Conservation (phyloP, 2,329 filamentous ascomycete genomes). For the Madurella mycetomatis region DNA sequence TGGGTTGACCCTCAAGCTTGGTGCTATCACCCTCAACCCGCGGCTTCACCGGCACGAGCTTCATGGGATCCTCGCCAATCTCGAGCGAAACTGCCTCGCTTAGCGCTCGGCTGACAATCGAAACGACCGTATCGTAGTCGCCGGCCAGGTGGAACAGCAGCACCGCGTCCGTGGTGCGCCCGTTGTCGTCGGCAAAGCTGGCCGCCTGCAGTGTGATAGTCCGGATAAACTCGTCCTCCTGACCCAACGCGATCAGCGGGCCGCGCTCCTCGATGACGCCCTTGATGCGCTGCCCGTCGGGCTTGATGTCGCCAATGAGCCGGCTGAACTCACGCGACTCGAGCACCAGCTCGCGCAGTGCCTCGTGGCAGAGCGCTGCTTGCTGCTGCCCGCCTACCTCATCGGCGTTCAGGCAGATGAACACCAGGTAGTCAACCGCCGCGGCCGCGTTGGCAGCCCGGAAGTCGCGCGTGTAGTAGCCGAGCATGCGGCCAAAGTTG, state of each 20-base stretch:
- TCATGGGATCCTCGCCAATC: constrained; percentile 74
- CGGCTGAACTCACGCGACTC: constrained; percentile 95
- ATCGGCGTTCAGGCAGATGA: constrained; percentile 90
- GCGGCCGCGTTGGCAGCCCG: constrained; percentile 82
- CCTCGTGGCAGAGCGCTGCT: constrained; percentile 81
- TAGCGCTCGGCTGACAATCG: constrained; percentile 82
- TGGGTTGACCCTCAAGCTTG: constrained; percentile 31
- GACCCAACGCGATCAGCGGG: constrained; percentile 71
- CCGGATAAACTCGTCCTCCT: constrained; percentile 79
- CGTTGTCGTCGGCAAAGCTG: constrained; percentile 88
- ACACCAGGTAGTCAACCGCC: constrained; percentile 85
- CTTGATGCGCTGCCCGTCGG: constrained; percentile 77
- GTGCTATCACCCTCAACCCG: constrained; percentile 44
- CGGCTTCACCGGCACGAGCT: constrained; percentile 75
- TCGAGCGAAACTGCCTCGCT: constrained; percentile 86
- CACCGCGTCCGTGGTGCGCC: constrained; percentile 87
- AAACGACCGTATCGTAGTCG: constrained; percentile 91
- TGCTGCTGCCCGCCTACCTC: constrained; percentile 58
- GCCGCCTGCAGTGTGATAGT: constrained; percentile 93
- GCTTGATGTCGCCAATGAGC: constrained; percentile 83
- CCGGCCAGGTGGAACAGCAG: constrained; percentile 90
- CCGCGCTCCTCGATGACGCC: constrained; percentile 86
- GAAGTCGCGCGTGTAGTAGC: constrained; percentile 95
- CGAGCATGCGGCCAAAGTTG: constrained; percentile 90
- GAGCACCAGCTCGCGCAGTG: constrained; percentile 87